Percentiles rank a stretch among this genome's conserved stretches.
phyloP scores from a whole-genome alignment of 2,329 filamentous ascomycete species.

The Aaosphaeria arxii region DNA sequence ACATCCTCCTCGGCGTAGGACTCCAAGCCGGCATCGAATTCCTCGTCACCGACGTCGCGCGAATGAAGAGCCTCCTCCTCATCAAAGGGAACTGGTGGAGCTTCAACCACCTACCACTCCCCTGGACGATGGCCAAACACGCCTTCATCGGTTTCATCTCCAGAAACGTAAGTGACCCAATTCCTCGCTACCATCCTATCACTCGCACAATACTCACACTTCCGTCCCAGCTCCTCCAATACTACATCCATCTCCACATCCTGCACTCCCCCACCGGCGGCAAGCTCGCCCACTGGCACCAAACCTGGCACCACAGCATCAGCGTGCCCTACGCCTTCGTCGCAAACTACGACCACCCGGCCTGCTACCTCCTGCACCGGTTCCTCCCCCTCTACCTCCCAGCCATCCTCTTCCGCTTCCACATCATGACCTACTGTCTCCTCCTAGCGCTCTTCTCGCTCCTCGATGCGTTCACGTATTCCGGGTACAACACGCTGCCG shows the following conservation, averaged over 20 bases:
- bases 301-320: conserved; percentile 58
- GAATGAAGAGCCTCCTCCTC: conserved; percentile 55
- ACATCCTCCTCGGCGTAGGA: conserved; percentile 52
- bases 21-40: conserved; percentile 57
- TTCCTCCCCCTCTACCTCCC: conserved; percentile 66
- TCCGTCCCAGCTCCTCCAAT: conserved; percentile 57
- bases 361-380: conserved; percentile 60
- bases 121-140: conserved; percentile 59
- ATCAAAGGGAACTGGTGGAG: conserved; percentile 58
- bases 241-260: conserved; percentile 69
- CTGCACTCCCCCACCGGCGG: conserved; percentile 55
- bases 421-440: conserved; percentile 69
- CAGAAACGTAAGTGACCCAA: conserved; percentile 51
- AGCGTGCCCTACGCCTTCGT: conserved; percentile 60
- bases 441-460: conserved; percentile 61
- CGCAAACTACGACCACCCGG: conserved; percentile 66
- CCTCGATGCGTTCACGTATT: conserved; percentile 66
- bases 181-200: not conserved
- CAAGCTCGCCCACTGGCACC: conserved; percentile 41
- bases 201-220: not conserved
- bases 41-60: conserved; percentile 52
- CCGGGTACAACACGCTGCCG: conserved; percentile 63
- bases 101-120: conserved; percentile 61
- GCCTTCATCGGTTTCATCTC: conserved; percentile 51
- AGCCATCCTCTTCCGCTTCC: conserved; percentile 62